Percentiles rank a stretch among this genome's conserved stretches.
Conservation (phyloP, 352 stramenopile genomes). For the Globisporangium canariense region DNA sequence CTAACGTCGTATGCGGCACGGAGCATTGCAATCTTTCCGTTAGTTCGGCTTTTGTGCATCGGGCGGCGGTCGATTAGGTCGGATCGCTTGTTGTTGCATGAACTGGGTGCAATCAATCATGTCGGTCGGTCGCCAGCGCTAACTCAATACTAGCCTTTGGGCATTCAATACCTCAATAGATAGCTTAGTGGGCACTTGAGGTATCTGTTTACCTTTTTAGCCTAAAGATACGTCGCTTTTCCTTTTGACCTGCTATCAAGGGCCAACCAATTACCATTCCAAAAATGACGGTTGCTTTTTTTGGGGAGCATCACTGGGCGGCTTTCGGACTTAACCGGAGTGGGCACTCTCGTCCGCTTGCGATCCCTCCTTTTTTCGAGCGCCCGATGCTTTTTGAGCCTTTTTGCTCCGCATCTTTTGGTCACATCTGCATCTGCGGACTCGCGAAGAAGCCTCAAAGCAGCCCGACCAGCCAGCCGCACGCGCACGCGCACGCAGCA, state of each 20-base stretch:
- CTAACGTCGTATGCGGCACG: background rate
- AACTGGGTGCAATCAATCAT: background rate
- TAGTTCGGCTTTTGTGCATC: background rate
- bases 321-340: constrained; percentile 1
- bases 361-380: background rate
- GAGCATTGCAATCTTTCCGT: too few relatives aligned
- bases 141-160: too few relatives aligned
- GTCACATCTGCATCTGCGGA: constrained; percentile 9
- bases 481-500: too few relatives aligned
- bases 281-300: background rate
- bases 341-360: background rate
- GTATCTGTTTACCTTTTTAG: too few relatives aligned
- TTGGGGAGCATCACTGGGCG: background rate
- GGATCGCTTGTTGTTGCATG: background rate
- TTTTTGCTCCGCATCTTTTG: too few relatives aligned
- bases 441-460: background rate
- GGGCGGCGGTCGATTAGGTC: too few relatives aligned
- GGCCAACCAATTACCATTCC: background rate
- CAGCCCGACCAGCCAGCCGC: background rate
- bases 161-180: too few relatives aligned
- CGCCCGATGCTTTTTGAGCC: too few relatives aligned
- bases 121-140: too few relatives aligned
- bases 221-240: too few relatives aligned
- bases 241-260: too few relatives aligned
- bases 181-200: too few relatives aligned